These are phyloP conservation scores for Trichocladium uniseriatum DNA, from an alignment of 495 filamentous ascomycete species.

Conservation along the genomic window DNA sequence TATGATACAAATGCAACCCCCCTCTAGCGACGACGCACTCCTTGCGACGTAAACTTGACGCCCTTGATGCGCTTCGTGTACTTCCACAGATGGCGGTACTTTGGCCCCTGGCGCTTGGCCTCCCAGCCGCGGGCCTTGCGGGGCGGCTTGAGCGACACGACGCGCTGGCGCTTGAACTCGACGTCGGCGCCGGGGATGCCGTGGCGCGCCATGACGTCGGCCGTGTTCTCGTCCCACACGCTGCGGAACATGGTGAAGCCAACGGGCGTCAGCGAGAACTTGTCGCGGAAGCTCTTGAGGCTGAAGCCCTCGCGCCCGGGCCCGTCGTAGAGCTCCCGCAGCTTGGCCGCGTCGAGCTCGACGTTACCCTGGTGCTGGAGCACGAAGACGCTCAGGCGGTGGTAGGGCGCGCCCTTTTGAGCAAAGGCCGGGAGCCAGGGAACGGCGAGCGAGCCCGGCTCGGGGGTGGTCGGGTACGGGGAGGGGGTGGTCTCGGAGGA, in stretches of 20 bases:
- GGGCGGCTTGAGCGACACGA: constrained; percentile 42
- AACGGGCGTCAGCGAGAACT: constrained; percentile 58
- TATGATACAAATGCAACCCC: constrained; percentile 18
- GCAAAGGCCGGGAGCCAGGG: constrained; percentile 79
- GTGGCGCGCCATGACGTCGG: constrained; percentile 73
- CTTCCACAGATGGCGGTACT: constrained; percentile 47
- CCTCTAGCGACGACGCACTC: not conserved
- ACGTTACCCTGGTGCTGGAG: constrained; percentile 62
- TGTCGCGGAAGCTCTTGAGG: constrained; percentile 60
- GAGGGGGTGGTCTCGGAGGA: not conserved
- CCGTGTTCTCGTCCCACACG: constrained; percentile 79
- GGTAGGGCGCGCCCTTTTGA: constrained; percentile 86
- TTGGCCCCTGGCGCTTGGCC: constrained; percentile 44
- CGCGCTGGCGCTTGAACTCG: constrained; percentile 68
- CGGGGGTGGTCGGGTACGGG: not conserved
- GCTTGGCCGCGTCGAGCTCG: constrained; percentile 48
- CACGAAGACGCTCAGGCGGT: constrained; percentile 75
- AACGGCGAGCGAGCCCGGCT: constrained; percentile 50
- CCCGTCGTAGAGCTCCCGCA: constrained; percentile 43
- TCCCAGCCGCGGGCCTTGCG: constrained; percentile 47
- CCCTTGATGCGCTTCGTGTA: constrained; percentile 39
- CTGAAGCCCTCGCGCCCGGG: constrained; percentile 54
- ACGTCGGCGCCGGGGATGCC: constrained; percentile 66
- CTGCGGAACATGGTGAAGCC: constrained; percentile 82
- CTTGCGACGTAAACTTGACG: constrained; percentile 6